Evolutionary conservation across 2,329 filamentous ascomycete species (phyloP), one percentile per base, ranked within the genome.

Genomic region (Phoma sp.): DNA sequence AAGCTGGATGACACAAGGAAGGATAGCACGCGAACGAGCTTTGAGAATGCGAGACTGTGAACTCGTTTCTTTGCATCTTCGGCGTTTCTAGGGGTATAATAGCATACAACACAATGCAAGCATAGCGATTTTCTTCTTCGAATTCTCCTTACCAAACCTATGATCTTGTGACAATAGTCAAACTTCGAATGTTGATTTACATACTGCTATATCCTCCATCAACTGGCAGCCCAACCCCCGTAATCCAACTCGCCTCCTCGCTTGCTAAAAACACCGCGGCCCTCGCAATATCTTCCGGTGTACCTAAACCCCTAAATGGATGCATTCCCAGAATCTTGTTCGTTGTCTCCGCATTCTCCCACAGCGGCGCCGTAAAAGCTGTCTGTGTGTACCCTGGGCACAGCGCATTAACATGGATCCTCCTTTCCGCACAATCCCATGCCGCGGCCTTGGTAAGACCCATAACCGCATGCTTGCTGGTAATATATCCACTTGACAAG

Each of bases 381-480:
- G 69, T 70, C 25, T 58, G 59, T 15, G 65, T 69, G 32, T 69
- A 84, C 5, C 83, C 83, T 4, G 83, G 83, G 47, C 81, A 83
- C 5, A 85, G 74, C 0, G 81, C 80, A 59, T 84, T 84, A 28
- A 78, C 76, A 55, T 84, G 82, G 21, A 85, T 82, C 0, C 75
- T 69, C 10, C 79, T 64, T 0, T 65, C 64, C 0, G 78, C 82
- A 57, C 81, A 83, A 33, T 85, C 83, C 29, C 81, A 55, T 0
- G 81, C 81, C 0, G 81, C 73, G 7, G 77, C 69, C 28, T 77
- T 74, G 0, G 82, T 85, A 4, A 84, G 56, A n/a, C 78, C 80
- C 47, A 77, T 71, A 0, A 84, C 80, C 0, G 79, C 81, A 5
- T 79, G 80, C 56, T 84, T 84, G 0, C 77, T 80, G 0, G 81